Percentiles rank a stretch among this genome's conserved stretches.
phyloP scores from a whole-genome alignment of 768 basidiomycete genomes.

The Mycena floridula region DNA sequence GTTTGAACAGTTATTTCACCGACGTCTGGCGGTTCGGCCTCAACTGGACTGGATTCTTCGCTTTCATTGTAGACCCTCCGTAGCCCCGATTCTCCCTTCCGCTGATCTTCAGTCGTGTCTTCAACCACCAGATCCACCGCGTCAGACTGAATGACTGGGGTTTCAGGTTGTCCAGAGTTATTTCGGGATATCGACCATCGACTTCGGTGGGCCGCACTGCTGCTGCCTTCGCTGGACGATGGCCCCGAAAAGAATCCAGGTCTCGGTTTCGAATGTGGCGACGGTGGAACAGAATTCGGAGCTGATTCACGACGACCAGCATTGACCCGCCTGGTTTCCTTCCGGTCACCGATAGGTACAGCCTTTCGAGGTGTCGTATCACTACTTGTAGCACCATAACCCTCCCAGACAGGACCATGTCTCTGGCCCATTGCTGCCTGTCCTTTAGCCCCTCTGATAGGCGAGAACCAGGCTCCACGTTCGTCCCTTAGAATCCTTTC shows the following conservation, averaged over 20 bases:
- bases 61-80: not conserved
- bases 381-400: slow-evolving; percentile 51
- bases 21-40: slow-evolving; percentile 26
- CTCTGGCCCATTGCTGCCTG: slow-evolving; percentile 32
- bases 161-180: slow-evolving; percentile 18
- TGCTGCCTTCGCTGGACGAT: slow-evolving; percentile 7
- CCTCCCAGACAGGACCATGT: slow-evolving; percentile 38
- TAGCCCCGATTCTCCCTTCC: not conserved
- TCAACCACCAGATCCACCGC: slow-evolving; percentile 89
- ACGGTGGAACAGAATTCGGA: not conserved
- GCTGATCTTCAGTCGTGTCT: slow-evolving; percentile 27
- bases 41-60: slow-evolving; percentile 37
- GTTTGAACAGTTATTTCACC: slow-evolving; percentile 17
- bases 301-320: not conserved
- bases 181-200: slow-evolving; percentile 26
- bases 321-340: not conserved
- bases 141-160: slow-evolving; percentile 46
- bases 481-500: slow-evolving; percentile 75
- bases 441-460: slow-evolving; percentile 42
- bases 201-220: slow-evolving; percentile 18
- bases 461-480: slow-evolving; percentile 66
- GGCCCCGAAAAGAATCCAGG: slow-evolving; percentile 10
- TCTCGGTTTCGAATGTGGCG: not conserved
- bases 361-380: slow-evolving; percentile 1
- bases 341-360: not conserved